Evolutionary conservation across 768 basidiomycete species (phyloP).

Genomic region (Lentinula boryana): DNA sequence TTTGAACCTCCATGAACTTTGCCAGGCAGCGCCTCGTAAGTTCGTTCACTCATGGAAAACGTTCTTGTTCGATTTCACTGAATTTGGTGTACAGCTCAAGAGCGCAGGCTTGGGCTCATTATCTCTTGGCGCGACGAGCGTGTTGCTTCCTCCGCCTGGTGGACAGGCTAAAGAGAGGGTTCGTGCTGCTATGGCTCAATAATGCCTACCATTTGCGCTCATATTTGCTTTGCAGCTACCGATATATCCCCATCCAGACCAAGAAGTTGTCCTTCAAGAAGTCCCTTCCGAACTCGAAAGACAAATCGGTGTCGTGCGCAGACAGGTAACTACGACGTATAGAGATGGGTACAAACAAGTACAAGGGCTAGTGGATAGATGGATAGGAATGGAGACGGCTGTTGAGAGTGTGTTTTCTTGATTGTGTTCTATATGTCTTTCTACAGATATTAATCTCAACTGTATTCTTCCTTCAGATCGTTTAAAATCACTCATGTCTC

Average conservation of each 20-base stretch:
- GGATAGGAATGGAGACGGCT: constrained; percentile 82
- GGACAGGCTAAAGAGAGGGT: not conserved
- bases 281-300: constrained; percentile 69
- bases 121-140: not conserved
- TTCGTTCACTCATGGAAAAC: not conserved
- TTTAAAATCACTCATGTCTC: constrained; percentile 75
- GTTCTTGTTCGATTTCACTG: too few relatives aligned
- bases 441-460: not conserved
- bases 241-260: constrained; percentile 66
- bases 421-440: not conserved
- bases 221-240: constrained; percentile 49
- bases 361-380: constrained; percentile 67
- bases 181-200: not conserved
- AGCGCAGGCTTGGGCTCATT: not conserved
- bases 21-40: constrained; percentile 2
- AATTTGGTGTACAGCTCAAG: not conserved
- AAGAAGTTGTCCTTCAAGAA: constrained; percentile 68
- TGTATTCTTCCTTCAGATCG: constrained; percentile 42
- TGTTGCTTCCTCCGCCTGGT: not conserved
- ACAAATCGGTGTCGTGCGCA: constrained; percentile 68
- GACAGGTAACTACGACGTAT: constrained; percentile 51
- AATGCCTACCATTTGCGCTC: not conserved
- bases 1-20: not conserved
- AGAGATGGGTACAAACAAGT: constrained; percentile 56
- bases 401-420: constrained; percentile 68